phyloP scores from a whole-genome alignment of 139 green algal species.

The Chlorella sp. region DNA sequence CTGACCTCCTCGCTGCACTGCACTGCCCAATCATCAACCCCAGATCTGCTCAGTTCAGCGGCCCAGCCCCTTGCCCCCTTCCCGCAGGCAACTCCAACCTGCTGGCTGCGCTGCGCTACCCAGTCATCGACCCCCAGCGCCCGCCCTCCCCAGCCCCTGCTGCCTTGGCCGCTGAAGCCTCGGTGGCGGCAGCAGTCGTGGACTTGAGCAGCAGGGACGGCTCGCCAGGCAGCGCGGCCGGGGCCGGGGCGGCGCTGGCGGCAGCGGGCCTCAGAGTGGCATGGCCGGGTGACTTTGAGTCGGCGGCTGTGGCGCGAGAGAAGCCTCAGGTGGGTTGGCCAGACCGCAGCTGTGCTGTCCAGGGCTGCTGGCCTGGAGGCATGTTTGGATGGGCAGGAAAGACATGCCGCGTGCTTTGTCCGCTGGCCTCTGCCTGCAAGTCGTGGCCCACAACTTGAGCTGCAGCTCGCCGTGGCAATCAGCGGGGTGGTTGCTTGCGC shows the following conservation, averaged over 20 bases:
- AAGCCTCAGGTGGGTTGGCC: neutral
- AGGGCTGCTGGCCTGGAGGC: neutral
- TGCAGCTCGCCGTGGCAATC: too few species aligned
- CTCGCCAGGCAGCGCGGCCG: slow-evolving; percentile 11
- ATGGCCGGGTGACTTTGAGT: neutral
- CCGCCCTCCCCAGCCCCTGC: slow-evolving; percentile 9
- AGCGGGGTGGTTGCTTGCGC: too few species aligned
- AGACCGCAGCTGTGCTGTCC: neutral
- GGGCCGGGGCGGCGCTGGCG: slow-evolving; percentile 1
- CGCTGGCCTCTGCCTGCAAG: too few species aligned
- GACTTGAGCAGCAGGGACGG: slow-evolving; percentile 7
- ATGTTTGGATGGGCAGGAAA: too few species aligned
- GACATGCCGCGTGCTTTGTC: too few species aligned
- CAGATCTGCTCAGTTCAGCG: too few species aligned
- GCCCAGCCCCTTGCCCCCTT: too few species aligned
- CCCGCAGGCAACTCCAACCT: neutral
- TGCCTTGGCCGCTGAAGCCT: neutral
- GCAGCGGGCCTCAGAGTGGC: slow-evolving; percentile 8
- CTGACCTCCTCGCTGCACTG: too few species aligned
- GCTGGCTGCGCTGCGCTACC: slow-evolving; percentile 6
- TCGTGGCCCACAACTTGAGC: too few species aligned
- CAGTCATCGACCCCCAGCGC: neutral
- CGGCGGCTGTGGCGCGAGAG: neutral
- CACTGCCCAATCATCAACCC: too few species aligned
- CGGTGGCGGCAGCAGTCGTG: neutral